Evolutionary conservation across 2,329 filamentous ascomycete species (phyloP).

Genomic region (Fusarium cicatricum): DNA sequence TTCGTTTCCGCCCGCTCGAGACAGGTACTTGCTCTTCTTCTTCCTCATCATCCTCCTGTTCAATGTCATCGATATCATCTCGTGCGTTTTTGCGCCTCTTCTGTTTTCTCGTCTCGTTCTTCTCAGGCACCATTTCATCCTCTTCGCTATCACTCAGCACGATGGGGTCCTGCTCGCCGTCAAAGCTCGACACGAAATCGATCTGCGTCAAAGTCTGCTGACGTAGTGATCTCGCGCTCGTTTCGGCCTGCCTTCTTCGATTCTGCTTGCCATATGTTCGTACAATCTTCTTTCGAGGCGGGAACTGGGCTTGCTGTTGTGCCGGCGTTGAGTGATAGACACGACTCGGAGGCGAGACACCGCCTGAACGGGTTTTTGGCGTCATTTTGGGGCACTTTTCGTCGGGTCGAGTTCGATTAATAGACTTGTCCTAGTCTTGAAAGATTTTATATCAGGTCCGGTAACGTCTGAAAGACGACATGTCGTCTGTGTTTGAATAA

Average conservation of each 20-base stretch:
- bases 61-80: constrained; percentile 26
- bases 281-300: constrained; percentile 45
- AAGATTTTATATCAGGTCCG: neutral
- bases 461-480: constrained; percentile 7
- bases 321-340: constrained; percentile 51
- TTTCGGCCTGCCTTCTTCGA: constrained; percentile 29
- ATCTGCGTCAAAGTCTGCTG: constrained; percentile 57
- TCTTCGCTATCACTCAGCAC: constrained; percentile 43
- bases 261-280: constrained; percentile 48
- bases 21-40: constrained; percentile 31
- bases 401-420: neutral
- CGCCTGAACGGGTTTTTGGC: constrained; percentile 50
- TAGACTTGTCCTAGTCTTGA: neutral
- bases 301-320: constrained; percentile 52
- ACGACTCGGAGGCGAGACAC: constrained; percentile 47
- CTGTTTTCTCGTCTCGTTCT: constrained; percentile 25
- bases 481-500: constrained; percentile 5
- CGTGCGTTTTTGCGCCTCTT: constrained; percentile 30
- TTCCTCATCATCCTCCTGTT: constrained; percentile 24
- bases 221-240: constrained; percentile 36
- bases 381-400: constrained; percentile 41
- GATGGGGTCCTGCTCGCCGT: constrained; percentile 41
- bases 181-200: constrained; percentile 49
- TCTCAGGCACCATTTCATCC: constrained; percentile 32
- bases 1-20: constrained; percentile 39